Evolutionary conservation across 352 stramenopile genomes (phyloP).

Genomic region (Phytopythium aichiense): DNA sequence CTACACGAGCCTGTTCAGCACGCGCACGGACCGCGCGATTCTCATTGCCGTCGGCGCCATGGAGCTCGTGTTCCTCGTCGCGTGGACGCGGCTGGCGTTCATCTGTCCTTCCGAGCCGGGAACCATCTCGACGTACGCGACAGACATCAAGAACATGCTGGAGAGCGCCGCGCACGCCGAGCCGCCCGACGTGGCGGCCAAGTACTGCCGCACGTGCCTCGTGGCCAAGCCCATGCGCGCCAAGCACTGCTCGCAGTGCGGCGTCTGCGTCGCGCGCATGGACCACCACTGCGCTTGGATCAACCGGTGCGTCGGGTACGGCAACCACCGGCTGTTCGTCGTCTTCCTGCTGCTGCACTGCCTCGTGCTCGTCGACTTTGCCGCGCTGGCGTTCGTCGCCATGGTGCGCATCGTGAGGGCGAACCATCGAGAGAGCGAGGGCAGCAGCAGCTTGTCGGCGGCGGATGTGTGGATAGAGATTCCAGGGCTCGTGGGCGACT

Average conservation of each 20-base stretch:
- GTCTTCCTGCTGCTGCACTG: slow-evolving; percentile 70
- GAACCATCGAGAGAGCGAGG: slow-evolving; percentile 12
- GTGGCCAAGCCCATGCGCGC: slow-evolving; percentile 68
- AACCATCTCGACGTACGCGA: slow-evolving; percentile 41
- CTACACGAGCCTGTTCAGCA: slow-evolving; percentile 41
- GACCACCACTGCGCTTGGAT: slow-evolving; percentile 89
- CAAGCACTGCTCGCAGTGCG: slow-evolving; percentile 78
- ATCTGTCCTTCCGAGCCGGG: slow-evolving; percentile 56
- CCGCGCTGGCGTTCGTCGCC: slow-evolving; percentile 37
- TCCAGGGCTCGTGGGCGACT: slow-evolving; percentile 37
- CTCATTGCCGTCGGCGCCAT: slow-evolving; percentile 34
- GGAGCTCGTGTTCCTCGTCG: slow-evolving; percentile 41
- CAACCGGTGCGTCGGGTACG: slow-evolving; percentile 76
- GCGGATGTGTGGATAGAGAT: slow-evolving; percentile 64
- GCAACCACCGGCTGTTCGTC: slow-evolving; percentile 80
- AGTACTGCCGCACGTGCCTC: slow-evolving; percentile 69
- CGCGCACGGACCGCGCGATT: background rate
- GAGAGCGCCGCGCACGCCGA: slow-evolving; percentile 36
- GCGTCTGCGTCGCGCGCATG: slow-evolving; percentile 76
- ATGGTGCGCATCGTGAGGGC: slow-evolving; percentile 21
- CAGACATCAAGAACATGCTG: slow-evolving; percentile 53
- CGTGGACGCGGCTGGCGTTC: slow-evolving; percentile 52
- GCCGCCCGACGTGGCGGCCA: slow-evolving; percentile 28
- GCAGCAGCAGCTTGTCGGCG: slow-evolving; percentile 22
- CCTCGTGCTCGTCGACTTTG: slow-evolving; percentile 39